Conservation (phyloP, 2,329 filamentous ascomycete genomes). For the Hirsutella rhossiliensis region DNA sequence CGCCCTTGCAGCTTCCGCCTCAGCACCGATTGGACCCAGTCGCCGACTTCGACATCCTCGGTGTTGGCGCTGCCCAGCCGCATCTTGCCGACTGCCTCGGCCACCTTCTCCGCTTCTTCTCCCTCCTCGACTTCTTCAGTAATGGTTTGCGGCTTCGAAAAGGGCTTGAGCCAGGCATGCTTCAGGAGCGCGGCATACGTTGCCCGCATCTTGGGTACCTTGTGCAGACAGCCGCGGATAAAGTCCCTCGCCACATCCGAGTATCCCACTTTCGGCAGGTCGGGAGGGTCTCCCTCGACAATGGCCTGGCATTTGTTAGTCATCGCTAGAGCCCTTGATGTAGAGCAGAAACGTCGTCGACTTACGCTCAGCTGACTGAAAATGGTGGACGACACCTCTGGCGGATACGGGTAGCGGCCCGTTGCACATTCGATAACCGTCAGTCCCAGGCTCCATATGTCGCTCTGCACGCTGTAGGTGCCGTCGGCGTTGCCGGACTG, state of each 20-base stretch:
- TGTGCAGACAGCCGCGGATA: conserved; percentile 81
- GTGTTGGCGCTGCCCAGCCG: conserved; percentile 23
- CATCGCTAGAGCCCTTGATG: conserved; percentile 1
- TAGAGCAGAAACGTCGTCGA: conserved; percentile 11
- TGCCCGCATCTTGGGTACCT: conserved; percentile 83
- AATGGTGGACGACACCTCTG: conserved; percentile 95
- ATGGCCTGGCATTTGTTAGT: conserved; percentile 56
- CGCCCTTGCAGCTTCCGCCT: conserved; percentile 41
- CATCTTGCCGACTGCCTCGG: conserved; percentile 31
- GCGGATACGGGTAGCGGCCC: conserved; percentile 90
- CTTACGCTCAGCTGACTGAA: conserved; percentile 94
- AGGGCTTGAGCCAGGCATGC: conserved; percentile 72
- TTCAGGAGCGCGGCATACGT: conserved; percentile 82
- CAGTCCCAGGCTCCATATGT: conserved; percentile 92
- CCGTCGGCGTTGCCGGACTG: conserved; percentile 59
- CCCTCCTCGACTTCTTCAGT: conserved; percentile 56
- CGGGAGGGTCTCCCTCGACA: conserved; percentile 90
- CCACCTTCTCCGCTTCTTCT: conserved; percentile 31
- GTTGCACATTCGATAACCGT: conserved; percentile 94
- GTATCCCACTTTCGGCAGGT: conserved; percentile 67
- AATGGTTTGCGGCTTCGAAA: conserved; percentile 68
- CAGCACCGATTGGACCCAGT: conserved; percentile 69
- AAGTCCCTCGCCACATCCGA: conserved; percentile 75
- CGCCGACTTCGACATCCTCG: conserved; percentile 71
- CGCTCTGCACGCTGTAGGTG: conserved; percentile 94